Conservation (phyloP, 441 rosid species). For the Adansonia gregorii region DNA sequence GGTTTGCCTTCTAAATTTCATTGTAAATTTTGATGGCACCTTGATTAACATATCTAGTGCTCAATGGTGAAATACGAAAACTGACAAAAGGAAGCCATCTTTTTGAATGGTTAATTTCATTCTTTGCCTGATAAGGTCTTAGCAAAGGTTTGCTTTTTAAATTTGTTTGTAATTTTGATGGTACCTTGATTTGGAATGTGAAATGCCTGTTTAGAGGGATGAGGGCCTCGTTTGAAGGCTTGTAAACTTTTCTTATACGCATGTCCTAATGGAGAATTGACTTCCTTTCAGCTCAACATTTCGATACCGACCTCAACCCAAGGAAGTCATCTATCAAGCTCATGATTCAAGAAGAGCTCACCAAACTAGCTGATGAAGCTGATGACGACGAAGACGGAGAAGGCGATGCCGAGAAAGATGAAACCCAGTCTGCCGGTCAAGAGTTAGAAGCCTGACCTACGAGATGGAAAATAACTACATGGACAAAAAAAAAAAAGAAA, state of each 20-base stretch:
- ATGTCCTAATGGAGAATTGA: background rate
- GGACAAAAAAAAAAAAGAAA: conserved; percentile 12
- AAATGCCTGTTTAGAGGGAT: conserved; percentile 1
- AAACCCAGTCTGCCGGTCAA: conserved; percentile 40
- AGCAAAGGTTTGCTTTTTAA: background rate
- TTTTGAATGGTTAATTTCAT: background rate
- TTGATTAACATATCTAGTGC: background rate
- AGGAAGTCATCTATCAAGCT: conserved; percentile 77
- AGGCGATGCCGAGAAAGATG: conserved; percentile 59
- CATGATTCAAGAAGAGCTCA: conserved; percentile 90
- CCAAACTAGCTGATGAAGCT: conserved; percentile 81
- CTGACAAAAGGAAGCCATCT: background rate
- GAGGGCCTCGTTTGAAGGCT: background rate
- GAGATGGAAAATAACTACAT: conserved; percentile 26
- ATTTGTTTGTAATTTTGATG: background rate
- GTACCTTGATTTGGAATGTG: background rate
- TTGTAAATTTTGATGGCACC: background rate
- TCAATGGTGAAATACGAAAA: background rate
- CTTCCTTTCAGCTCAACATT: conserved; percentile 54
- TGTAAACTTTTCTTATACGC: background rate
- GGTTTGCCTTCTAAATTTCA: background rate
- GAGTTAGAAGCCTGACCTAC: conserved; percentile 58
- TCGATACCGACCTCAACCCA: conserved; percentile 51
- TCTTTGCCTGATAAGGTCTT: background rate
- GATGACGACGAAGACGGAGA: conserved; percentile 78